Percentiles rank a stretch among this genome's conserved stretches.
Evolutionary conservation across 768 basidiomycete species (phyloP).

Genomic region (Panaeolus papilionaceus): DNA sequence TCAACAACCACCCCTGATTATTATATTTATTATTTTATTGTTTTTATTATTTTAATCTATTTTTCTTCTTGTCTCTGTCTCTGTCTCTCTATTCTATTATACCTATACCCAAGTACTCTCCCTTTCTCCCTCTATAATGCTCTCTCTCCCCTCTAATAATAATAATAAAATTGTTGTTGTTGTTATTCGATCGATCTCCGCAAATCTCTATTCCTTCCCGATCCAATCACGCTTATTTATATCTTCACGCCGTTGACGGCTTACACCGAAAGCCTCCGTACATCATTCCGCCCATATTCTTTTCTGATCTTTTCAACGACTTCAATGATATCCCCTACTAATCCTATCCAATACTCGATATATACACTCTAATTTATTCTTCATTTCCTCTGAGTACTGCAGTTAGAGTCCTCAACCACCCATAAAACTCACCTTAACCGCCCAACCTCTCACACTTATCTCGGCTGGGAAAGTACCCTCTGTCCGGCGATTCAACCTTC

Average conservation of each 20-base stretch:
- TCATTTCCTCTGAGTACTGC: too few species aligned
- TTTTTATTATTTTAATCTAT: not conserved
- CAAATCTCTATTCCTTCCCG: not conserved
- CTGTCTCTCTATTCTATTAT: not conserved
- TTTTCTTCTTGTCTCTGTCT: not conserved
- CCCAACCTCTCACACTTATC: not conserved
- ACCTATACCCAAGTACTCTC: not conserved
- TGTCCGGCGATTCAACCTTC: not conserved
- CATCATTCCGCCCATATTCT: conserved; percentile 4
- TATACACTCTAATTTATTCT: too few species aligned
- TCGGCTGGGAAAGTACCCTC: not conserved
- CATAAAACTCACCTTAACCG: too few species aligned
- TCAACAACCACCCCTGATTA: conserved; percentile 19
- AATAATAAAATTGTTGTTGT: not conserved
- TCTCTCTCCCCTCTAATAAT: not conserved
- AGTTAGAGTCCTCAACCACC: too few species aligned
- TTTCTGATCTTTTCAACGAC: not conserved
- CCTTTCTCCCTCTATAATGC: not conserved
- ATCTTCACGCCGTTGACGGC: not conserved
- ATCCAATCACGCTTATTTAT: conserved; percentile 5
- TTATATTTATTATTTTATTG: not conserved
- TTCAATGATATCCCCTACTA: conserved; percentile 3
- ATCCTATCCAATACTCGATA: not conserved
- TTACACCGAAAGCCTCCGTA: conserved; percentile 4
- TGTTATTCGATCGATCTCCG: not conserved